Conservation (phyloP, 108 stramenopile species). For the Cyclotella kingstonii region DNA sequence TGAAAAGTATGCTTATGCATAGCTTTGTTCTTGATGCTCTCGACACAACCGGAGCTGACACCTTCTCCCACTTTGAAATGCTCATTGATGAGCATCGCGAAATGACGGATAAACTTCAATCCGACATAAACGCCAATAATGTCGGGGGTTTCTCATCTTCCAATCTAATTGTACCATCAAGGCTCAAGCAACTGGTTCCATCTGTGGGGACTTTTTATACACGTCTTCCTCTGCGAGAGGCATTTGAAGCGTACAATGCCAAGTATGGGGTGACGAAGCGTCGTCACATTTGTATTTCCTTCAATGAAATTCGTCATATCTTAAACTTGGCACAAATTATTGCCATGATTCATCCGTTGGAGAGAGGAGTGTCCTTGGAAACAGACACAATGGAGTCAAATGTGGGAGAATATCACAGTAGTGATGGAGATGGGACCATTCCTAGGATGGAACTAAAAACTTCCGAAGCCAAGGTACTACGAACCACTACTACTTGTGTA, state of each 20-base stretch:
- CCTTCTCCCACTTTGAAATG: slow-evolving; percentile 86
- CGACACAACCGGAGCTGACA: slow-evolving; percentile 80
- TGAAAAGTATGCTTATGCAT: slow-evolving; percentile 91
- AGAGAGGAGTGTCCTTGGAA: slow-evolving; percentile 2
- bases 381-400: too few relatives aligned
- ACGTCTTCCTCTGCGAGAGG: slow-evolving; percentile 68
- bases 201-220: slow-evolving; percentile 89
- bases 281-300: slow-evolving; percentile 80
- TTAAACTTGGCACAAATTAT: slow-evolving; percentile 90
- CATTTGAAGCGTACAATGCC: slow-evolving; percentile 82
- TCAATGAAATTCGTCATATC: slow-evolving; percentile 93
- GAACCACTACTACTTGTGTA: too few relatives aligned
- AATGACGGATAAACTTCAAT: slow-evolving; percentile 39
- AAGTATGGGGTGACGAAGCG: slow-evolving; percentile 81
- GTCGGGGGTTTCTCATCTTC: not conserved
- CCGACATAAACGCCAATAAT: slow-evolving; percentile 19
- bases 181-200: slow-evolving; percentile 80
- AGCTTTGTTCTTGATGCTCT: slow-evolving; percentile 85
- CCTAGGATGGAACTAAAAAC: slow-evolving; percentile 1
- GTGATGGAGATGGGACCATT: too few relatives aligned
- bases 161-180: slow-evolving; percentile 24
- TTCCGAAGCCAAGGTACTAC: too few relatives aligned
- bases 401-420: not conserved
- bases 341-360: slow-evolving; percentile 55
- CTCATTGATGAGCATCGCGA: slow-evolving; percentile 86